phyloP scores from a whole-genome alignment of 495 filamentous ascomycete species.

The Hypoxylon rickii region DNA sequence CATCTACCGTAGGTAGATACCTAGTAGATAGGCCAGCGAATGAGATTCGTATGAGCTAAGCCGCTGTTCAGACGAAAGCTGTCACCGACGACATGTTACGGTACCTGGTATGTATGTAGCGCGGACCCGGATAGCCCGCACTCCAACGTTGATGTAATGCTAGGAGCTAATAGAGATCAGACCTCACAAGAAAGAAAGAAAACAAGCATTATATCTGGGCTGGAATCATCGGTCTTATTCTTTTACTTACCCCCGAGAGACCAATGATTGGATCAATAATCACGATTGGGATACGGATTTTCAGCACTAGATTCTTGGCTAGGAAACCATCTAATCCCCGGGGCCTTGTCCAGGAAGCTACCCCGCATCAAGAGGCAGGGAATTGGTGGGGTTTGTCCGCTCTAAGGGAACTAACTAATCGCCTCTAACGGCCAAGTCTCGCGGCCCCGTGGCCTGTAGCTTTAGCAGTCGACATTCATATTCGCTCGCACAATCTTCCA shows the following conservation, averaged over 20 bases:
- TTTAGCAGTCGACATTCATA: not conserved
- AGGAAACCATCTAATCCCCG: too few relatives aligned
- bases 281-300: too few relatives aligned
- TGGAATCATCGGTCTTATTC: not conserved
- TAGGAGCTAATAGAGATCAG: not conserved
- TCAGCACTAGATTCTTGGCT: too few relatives aligned
- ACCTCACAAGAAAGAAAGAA: not conserved
- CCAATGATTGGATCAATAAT: too few relatives aligned
- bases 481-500: not conserved
- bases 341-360: conserved; percentile 4
- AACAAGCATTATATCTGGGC: not conserved
- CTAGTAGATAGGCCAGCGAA: too few relatives aligned
- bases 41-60: too few relatives aligned
- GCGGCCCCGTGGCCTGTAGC: too few relatives aligned
- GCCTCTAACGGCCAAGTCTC: too few relatives aligned
- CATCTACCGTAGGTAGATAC: too few relatives aligned
- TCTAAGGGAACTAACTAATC: conserved; percentile 9
- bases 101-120: too few relatives aligned
- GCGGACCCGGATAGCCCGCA: not conserved
- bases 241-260: not conserved
- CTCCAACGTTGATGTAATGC: not conserved
- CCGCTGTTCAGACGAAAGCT: too few relatives aligned
- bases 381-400: conserved; percentile 9
- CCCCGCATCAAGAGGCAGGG: conserved; percentile 9
- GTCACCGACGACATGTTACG: too few relatives aligned